These are phyloP conservation scores for Scheffersomyces segobiensis DNA, from an alignment of 1,139 yeast species.

Conservation along the genomic window DNA sequence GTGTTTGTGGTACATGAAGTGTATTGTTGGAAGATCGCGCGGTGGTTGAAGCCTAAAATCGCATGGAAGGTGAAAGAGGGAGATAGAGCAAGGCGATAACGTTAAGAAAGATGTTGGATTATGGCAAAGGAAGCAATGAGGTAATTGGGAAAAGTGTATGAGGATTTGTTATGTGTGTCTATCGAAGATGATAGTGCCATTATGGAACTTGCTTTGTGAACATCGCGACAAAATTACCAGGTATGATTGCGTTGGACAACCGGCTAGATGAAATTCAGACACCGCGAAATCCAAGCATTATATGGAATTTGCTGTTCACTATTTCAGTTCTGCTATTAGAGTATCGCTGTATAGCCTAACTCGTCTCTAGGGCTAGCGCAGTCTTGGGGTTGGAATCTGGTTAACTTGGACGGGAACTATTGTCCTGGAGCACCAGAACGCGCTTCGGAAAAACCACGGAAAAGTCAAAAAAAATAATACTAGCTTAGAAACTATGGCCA, in stretches of 20 bases:
- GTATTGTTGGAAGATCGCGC: background rate
- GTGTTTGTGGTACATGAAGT: background rate
- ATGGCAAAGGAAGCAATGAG: background rate
- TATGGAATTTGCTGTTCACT: background rate
- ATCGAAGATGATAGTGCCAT: background rate
- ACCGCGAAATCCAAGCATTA: background rate
- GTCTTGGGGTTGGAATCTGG: background rate
- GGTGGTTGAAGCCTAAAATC: background rate
- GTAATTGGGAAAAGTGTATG: background rate
- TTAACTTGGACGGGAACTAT: background rate
- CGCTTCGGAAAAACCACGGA: background rate
- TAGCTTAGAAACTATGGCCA: background rate
- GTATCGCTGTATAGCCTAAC: background rate
- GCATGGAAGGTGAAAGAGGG: background rate
- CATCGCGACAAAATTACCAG: background rate
- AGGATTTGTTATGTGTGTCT: background rate
- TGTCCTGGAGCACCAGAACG: background rate
- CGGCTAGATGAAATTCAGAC: background rate
- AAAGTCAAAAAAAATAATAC: background rate
- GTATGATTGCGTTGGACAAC: too few species aligned
- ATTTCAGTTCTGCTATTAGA: background rate
- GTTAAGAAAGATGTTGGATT: background rate
- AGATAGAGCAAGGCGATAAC: background rate
- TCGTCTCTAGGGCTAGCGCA: background rate
- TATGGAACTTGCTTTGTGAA: background rate